Evolutionary conservation across 257 asterid genomes (phyloP).

Genomic region (Solanum appendiculatum): DNA sequence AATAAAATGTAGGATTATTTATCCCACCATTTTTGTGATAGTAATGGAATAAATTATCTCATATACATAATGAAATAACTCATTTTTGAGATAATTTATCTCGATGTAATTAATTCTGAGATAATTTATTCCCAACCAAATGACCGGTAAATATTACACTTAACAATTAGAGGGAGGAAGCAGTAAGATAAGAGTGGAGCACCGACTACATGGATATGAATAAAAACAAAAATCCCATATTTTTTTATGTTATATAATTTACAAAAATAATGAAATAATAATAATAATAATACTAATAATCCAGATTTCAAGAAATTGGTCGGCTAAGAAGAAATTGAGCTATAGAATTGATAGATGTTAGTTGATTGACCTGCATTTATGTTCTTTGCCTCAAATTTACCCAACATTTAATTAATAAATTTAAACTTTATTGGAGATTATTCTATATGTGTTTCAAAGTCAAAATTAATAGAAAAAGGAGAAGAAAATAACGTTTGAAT

Average conservation of each 20-base stretch:
- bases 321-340: background rate
- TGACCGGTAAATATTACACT: rapidly evolving
- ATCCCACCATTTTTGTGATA: too few relatives aligned
- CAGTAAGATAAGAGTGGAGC: background rate
- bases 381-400: background rate
- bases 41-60: too few relatives aligned
- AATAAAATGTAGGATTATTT: too few relatives aligned
- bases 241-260: background rate
- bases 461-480: background rate
- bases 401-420: background rate
- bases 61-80: too few relatives aligned
- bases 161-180: background rate
- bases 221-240: background rate
- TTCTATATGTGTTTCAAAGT: background rate
- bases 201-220: background rate
- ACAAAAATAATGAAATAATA: too few relatives aligned
- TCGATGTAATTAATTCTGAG: too few relatives aligned
- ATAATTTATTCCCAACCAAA: too few relatives aligned
- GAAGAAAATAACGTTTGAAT: background rate
- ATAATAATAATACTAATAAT: background rate
- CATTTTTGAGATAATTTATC: too few relatives aligned
- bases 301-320: background rate
- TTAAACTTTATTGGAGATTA: background rate
- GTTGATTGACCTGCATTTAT: background rate
- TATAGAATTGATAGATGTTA: background rate